phyloP scores from a whole-genome alignment of 257 asterid species.

The Capsicum rhomboideum region DNA sequence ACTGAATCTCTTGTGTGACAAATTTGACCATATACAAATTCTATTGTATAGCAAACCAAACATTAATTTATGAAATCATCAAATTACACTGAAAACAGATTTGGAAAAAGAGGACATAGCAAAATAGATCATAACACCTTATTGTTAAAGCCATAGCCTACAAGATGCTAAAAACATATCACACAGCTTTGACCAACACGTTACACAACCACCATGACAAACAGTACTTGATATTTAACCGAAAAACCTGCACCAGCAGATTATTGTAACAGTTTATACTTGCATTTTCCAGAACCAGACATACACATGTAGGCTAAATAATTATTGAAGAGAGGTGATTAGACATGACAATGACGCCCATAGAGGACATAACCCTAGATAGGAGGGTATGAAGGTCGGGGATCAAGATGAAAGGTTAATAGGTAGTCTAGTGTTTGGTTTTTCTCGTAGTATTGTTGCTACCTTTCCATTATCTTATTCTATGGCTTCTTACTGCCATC shows the following conservation, averaged over 20 bases:
- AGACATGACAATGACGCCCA: too few relatives aligned
- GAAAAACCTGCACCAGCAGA: background rate
- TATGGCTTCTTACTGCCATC: too few relatives aligned
- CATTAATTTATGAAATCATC: background rate
- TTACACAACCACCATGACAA: background rate
- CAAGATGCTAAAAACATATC: background rate
- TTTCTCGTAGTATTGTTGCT: too few relatives aligned
- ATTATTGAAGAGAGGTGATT: too few relatives aligned
- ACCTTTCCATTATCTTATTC: too few relatives aligned
- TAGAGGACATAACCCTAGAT: too few relatives aligned
- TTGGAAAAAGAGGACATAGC: background rate
- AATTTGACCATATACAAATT: background rate
- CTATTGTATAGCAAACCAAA: background rate
- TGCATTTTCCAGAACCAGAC: background rate
- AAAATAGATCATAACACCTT: background rate
- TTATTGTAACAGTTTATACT: background rate
- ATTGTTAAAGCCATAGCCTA: background rate
- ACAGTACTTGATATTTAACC: background rate
- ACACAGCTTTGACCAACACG: background rate
- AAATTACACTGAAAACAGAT: background rate
- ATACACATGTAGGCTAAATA: too few relatives aligned
- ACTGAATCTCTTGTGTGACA: too few relatives aligned
- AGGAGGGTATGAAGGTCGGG: too few relatives aligned
- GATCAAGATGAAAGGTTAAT: too few relatives aligned
- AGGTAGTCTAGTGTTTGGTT: too few relatives aligned